Percentiles rank a stretch among this genome's conserved stretches.
Conservation (phyloP, 2,329 filamentous ascomycete species). For the Neobulgaria alba region DNA sequence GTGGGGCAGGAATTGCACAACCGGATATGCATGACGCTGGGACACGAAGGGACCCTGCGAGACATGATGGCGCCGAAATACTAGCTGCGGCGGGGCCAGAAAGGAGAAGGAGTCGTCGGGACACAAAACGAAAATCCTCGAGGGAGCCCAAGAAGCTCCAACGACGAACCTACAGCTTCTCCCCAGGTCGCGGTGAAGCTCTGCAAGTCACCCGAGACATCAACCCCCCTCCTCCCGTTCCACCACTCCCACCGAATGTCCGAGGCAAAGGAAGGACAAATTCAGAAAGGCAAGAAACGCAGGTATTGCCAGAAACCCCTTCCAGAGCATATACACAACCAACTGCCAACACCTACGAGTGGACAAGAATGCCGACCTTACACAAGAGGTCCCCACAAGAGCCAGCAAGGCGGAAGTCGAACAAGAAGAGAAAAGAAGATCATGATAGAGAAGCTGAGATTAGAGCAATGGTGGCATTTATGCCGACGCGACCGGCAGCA, state of each 20-base stretch:
- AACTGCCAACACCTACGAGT: conserved; percentile 23
- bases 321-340: conserved; percentile 21
- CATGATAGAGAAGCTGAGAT: conserved; percentile 79
- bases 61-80: conserved; percentile 29
- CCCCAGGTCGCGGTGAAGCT: conserved; percentile 48
- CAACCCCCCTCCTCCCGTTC: conserved; percentile 22
- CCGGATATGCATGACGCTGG: conserved; percentile 37
- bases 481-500: conserved; percentile 54
- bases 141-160: conserved; percentile 30
- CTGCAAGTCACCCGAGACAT: conserved; percentile 34
- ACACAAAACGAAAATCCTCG: conserved; percentile 25
- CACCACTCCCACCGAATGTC: conserved; percentile 19
- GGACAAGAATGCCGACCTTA: conserved; percentile 43
- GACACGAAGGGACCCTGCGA: conserved; percentile 20
- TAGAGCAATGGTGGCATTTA: conserved; percentile 67
- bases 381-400: conserved; percentile 54
- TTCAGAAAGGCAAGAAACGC: conserved; percentile 9
- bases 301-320: conserved; percentile 4
- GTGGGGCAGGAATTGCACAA: conserved; percentile 43
- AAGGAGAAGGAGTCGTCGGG: conserved; percentile 30
- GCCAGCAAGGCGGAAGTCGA: conserved; percentile 60
- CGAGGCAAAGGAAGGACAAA: conserved; percentile 19
- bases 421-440: conserved; percentile 68
- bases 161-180: conserved; percentile 51
- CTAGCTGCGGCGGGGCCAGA: conserved; percentile 24